Percentiles rank a stretch among this genome's conserved stretches.
Conservation (phyloP, 495 filamentous ascomycete genomes). For the Lentithecium fluviatile region DNA sequence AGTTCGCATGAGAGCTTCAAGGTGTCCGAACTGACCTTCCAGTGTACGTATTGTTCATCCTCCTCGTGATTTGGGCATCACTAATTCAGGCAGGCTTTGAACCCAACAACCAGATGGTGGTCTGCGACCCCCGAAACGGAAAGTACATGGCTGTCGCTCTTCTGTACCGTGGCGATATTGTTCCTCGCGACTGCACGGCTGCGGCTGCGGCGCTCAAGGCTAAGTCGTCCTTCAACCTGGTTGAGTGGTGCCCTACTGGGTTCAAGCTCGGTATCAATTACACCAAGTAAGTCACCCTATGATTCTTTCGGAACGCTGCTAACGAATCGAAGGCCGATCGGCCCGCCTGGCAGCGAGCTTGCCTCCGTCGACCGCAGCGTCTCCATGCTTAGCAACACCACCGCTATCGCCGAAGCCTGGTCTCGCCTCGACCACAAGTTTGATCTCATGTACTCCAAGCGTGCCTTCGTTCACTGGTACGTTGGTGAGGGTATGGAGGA, state of each 20-base stretch:
- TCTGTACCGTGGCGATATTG: constrained; percentile 86
- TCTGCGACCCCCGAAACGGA: constrained; percentile 86
- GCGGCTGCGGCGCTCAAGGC: constrained; percentile 81
- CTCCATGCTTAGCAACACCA: constrained; percentile 90
- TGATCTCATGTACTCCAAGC: constrained; percentile 96
- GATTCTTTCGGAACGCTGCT: not conserved
- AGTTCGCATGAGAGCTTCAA: constrained; percentile 90
- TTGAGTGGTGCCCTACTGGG: constrained; percentile 94
- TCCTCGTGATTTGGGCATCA: not conserved
- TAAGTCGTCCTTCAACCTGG: constrained; percentile 84
- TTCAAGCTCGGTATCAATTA: constrained; percentile 96
- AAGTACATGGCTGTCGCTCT: constrained; percentile 95
- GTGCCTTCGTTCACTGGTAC: constrained; percentile 94
- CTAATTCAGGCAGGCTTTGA: constrained; percentile 59
- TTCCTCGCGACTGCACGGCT: constrained; percentile 77
- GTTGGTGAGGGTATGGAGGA: constrained; percentile 97
- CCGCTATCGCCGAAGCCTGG: constrained; percentile 89
- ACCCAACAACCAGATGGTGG: constrained; percentile 95
- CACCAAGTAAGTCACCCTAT: constrained; percentile 35
- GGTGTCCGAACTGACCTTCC: constrained; percentile 81
- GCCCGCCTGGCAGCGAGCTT: constrained; percentile 74
- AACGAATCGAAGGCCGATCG: constrained; percentile 62
- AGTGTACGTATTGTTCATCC: constrained; percentile 56
- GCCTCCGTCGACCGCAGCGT: constrained; percentile 83
- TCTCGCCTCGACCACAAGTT: constrained; percentile 87